A percentile compares a stretch with the other conserved stretches of the same genome.
Evolutionary conservation across 441 rosid species (phyloP).

Genomic region (Adansonia grandidieri): DNA sequence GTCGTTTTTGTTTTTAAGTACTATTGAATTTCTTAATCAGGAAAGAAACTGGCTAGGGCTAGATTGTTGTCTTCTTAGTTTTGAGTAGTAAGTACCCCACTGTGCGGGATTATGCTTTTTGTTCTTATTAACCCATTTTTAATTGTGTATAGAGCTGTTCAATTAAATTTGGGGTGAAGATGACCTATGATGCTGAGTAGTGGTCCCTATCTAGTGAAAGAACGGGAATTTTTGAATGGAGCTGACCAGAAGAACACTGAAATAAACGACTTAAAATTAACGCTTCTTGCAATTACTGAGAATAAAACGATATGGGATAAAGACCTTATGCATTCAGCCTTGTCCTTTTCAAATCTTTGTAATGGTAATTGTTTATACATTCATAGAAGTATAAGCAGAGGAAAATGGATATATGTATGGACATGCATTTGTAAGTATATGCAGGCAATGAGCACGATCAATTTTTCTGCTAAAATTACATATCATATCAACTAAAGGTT

Average conservation of each 20-base stretch:
- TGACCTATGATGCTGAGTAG: not conserved
- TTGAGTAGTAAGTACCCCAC: not conserved
- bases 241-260: not conserved
- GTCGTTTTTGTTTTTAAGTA: not conserved
- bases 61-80: not conserved
- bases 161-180: not conserved
- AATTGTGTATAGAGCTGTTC: not conserved
- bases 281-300: not conserved
- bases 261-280: not conserved
- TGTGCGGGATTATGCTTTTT: not conserved
- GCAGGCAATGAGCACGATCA: not conserved
- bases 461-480: slow-evolving; percentile 12
- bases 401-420: not conserved
- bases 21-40: not conserved
- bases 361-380: not conserved
- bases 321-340: not conserved
- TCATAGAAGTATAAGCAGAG: not conserved
- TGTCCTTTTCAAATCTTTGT: not conserved
- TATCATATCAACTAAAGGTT: slow-evolving; percentile 14
- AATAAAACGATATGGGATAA: not conserved
- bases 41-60: not conserved
- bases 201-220: not conserved
- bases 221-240: not conserved
- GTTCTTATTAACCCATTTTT: not conserved
- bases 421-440: not conserved